Conservation (phyloP, 768 basidiomycete genomes). For the Pulveroboletus sp. region DNA sequence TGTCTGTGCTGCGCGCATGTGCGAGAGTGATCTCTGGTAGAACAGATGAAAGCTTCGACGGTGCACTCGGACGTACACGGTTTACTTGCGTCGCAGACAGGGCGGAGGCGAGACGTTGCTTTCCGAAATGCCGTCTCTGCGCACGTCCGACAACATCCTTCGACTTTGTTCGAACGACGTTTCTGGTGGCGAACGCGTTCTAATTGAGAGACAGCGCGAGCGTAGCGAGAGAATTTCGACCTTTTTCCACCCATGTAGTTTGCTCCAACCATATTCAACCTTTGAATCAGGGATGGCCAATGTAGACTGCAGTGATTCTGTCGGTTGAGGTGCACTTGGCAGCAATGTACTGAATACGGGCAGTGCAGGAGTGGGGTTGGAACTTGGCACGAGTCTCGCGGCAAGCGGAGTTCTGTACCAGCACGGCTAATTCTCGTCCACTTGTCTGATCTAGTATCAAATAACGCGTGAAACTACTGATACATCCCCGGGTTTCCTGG, state of each 20-base stretch:
- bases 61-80: neutral
- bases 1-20: slow-evolving; percentile 17
- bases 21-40: slow-evolving; percentile 25
- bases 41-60: slow-evolving; percentile 7
- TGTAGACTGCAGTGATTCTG: too few species aligned
- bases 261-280: slow-evolving; percentile 51
- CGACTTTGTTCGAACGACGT: slow-evolving; percentile 51
- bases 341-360: too few species aligned
- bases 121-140: slow-evolving; percentile 60
- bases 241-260: slow-evolving; percentile 78
- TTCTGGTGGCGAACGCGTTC: slow-evolving; percentile 42
- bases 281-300: too few species aligned
- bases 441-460: neutral
- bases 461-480: too few species aligned
- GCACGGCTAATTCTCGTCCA: neutral
- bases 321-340: too few species aligned
- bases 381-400: neutral
- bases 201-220: neutral
- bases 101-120: slow-evolving; percentile 51
- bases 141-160: slow-evolving; percentile 52
- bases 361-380: too few species aligned
- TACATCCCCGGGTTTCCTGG: too few species aligned
- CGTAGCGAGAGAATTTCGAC: slow-evolving; percentile 27
- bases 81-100: slow-evolving; percentile 24
- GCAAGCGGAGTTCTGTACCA: neutral